Conservation (phyloP, 208 protist genomes). For the Crithidia mellificae region DNA sequence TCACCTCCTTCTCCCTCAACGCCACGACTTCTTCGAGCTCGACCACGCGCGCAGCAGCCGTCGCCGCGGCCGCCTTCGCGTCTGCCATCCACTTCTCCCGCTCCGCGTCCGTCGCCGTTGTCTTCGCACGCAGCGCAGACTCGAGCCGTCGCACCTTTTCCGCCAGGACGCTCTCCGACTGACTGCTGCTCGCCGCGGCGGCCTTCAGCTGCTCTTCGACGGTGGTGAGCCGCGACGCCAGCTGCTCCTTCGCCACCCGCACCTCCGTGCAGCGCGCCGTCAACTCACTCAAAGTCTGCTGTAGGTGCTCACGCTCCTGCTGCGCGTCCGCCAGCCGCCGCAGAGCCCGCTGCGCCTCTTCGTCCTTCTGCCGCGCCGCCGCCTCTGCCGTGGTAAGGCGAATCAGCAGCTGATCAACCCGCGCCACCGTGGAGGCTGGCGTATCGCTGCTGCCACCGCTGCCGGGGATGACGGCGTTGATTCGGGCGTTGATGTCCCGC, state of each 20-base stretch:
- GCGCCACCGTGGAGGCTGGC: background rate
- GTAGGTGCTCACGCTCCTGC: slow-evolving; percentile 32
- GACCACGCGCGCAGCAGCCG: slow-evolving; percentile 2
- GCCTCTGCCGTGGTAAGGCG: slow-evolving; percentile 21
- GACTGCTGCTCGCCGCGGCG: background rate
- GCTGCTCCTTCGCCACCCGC: slow-evolving; percentile 31
- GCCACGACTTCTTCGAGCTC: slow-evolving; percentile 20
- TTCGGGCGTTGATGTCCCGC: slow-evolving; percentile 12
- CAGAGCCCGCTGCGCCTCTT: slow-evolving; percentile 11
- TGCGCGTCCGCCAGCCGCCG: slow-evolving; percentile 16
- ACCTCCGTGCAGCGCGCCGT: slow-evolving; percentile 26
- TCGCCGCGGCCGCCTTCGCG: background rate
- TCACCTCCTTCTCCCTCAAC: slow-evolving; percentile 18
- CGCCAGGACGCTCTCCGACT: slow-evolving; percentile 11
- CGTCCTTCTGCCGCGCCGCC: slow-evolving; percentile 3
- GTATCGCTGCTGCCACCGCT: background rate
- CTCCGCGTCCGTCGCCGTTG: slow-evolving; percentile 17
- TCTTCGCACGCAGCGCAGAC: slow-evolving; percentile 19
- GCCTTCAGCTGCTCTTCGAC: slow-evolving; percentile 8
- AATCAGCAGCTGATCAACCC: slow-evolving; percentile 21
- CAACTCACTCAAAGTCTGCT: slow-evolving; percentile 26
- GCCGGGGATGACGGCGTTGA: slow-evolving; percentile 11
- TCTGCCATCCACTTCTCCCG: slow-evolving; percentile 10
- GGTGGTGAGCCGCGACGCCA: slow-evolving; percentile 4
- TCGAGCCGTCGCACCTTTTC: slow-evolving; percentile 25